Percentiles rank a stretch among this genome's conserved stretches.
Evolutionary conservation across 768 basidiomycete species (phyloP).

Genomic region (Dioszegia aurantiaca): DNA sequence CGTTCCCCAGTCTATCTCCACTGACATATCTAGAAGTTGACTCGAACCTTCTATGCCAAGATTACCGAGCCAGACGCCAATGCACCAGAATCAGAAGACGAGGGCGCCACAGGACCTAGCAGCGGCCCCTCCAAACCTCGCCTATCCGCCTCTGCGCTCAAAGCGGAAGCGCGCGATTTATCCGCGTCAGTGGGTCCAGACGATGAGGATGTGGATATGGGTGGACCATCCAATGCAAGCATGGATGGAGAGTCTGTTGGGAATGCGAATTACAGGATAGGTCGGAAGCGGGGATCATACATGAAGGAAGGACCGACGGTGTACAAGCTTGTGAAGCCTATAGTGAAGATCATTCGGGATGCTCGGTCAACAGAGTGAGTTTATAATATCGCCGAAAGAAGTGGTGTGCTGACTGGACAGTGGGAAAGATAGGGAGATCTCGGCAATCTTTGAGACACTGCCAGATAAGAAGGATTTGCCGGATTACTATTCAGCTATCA

Average conservation of each 20-base stretch:
- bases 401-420: constrained; percentile 23
- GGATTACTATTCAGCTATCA: constrained; percentile 80
- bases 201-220: constrained; percentile 22
- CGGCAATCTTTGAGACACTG: constrained; percentile 76
- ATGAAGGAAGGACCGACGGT: constrained; percentile 42
- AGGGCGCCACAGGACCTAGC: constrained; percentile 2
- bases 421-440: constrained; percentile 34
- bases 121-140: constrained; percentile 2
- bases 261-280: not conserved
- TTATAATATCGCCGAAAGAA: not conserved
- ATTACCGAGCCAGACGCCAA: constrained; percentile 17
- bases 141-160: not conserved
- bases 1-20: constrained; percentile 8
- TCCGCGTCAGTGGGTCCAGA: constrained; percentile 13
- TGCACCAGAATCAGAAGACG: constrained; percentile 33
- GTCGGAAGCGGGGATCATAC: constrained; percentile 34
- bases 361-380: constrained; percentile 44
- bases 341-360: constrained; percentile 34
- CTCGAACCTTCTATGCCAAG: constrained; percentile 28
- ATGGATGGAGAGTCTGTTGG: constrained; percentile 15
- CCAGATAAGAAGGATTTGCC: constrained; percentile 66
- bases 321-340: constrained; percentile 45
- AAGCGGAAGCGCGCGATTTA: not conserved
- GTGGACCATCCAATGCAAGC: constrained; percentile 21
- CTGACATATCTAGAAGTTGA: constrained; percentile 40